Evolutionary conservation across 305 asterid genomes (phyloP).

Genomic region (Solanum hybrid): DNA sequence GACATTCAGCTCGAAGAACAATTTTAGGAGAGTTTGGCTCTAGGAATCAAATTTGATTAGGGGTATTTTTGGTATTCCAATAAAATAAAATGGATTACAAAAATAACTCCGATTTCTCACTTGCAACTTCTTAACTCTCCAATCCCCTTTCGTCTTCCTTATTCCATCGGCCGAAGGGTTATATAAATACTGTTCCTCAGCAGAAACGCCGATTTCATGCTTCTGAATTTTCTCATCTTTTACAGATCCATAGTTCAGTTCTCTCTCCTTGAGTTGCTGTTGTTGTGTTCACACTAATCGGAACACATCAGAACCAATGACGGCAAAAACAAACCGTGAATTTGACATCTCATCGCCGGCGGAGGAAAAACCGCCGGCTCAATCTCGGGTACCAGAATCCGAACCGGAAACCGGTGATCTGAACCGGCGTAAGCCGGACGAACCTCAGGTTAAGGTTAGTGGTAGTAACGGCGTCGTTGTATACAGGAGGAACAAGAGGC

Average conservation of each 20-base stretch:
- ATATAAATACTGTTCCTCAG: not conserved
- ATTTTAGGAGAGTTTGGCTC: not conserved
- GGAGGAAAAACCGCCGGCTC: not conserved
- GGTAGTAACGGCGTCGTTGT: conserved; percentile 52
- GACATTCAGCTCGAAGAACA: not conserved
- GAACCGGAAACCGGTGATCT: conserved; percentile 8
- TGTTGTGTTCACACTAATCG: not conserved
- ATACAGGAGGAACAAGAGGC: conserved; percentile 60
- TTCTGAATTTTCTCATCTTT: not conserved
- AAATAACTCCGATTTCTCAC: not conserved
- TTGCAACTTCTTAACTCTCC: not conserved
- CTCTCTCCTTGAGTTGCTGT: not conserved
- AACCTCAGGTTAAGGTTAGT: conserved; percentile 34
- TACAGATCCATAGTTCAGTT: not conserved
- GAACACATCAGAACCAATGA: not conserved
- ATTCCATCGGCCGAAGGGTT: not conserved
- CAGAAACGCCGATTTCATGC: not conserved
- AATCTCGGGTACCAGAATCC: not conserved
- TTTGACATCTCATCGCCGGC: conserved; percentile 11
- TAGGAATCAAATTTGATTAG: not conserved
- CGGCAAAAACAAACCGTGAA: conserved; percentile 20
- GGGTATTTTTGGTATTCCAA: not conserved
- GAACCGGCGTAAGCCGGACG: conserved; percentile 3
- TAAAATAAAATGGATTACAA: not conserved
- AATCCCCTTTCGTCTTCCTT: not conserved